Evolutionary conservation across 371 early-diverging fungal genomes (phyloP).

Genomic region (Apophysomyces sp.): DNA sequence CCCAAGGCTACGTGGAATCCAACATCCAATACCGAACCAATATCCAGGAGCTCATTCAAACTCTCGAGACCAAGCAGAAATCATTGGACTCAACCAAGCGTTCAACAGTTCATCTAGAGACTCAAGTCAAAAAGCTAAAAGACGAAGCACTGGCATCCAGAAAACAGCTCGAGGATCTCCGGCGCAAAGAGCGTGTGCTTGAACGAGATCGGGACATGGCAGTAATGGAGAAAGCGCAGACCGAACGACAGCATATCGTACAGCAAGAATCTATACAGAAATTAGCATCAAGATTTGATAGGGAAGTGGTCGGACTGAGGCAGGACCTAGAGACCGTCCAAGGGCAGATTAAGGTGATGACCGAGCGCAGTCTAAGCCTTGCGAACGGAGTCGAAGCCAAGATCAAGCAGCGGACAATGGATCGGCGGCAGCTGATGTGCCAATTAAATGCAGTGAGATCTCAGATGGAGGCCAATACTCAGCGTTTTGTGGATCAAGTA

Average conservation of each 20-base stretch:
- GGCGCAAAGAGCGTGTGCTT: constrained; percentile 37
- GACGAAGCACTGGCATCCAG: constrained; percentile 48
- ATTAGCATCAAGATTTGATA: constrained; percentile 25
- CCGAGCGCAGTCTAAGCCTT: constrained; percentile 12
- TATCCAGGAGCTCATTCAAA: constrained; percentile 40
- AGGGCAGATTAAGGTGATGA: constrained; percentile 21
- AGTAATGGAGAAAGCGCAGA: constrained; percentile 33
- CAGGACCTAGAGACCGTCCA: constrained; percentile 19
- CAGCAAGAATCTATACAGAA: constrained; percentile 23
- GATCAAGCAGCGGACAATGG: constrained; percentile 6
- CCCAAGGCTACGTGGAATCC: constrained; percentile 25
- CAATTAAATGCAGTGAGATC: constrained; percentile 4
- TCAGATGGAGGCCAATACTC: constrained; percentile 18
- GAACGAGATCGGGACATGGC: constrained; percentile 38
- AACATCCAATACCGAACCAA: constrained; percentile 27
- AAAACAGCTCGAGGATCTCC: constrained; percentile 37
- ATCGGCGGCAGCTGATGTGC: constrained; percentile 2
- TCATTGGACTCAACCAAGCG: constrained; percentile 38
- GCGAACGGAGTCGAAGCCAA: constrained; percentile 8
- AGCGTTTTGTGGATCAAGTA: constrained; percentile 23
- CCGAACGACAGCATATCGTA: constrained; percentile 27
- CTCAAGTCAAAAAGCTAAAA: constrained; percentile 40
- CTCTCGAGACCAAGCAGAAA: constrained; percentile 42
- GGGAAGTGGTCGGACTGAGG: constrained; percentile 27
- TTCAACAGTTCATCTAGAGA: constrained; percentile 33